Base-by-base conservation (phyloP, 2,329 filamentous ascomycete genomes). In the Stachybotrys chlorohalonatus region DNA sequence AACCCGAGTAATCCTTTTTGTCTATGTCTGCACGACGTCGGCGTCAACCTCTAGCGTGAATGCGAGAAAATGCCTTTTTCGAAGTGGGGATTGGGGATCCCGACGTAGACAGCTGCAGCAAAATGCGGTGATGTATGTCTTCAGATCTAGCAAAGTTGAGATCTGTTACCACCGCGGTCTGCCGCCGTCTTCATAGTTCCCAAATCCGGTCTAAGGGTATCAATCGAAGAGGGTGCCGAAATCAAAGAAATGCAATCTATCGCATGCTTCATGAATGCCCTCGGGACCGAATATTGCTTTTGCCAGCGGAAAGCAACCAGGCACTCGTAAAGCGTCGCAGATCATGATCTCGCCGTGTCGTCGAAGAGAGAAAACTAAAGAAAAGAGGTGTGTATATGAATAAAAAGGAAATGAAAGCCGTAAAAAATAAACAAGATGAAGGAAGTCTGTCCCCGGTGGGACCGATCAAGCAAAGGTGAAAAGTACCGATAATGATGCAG, bases 1-100 rank as follows among this genome's bases (percentile, higher is more conserved):
- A 32, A 79, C 78, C 77, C 74, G 79, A 82, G 78, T 80, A 81
- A 81, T 81, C 80, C 79, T 78, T 82, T 83, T 83, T 82, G 77
- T 84, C 80, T 84, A 83, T 80, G 74, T 70, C 61, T 70, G 68
- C 66, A 71, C 70, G 71, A 70, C 70, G 71, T 73, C 70, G 68
- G 66, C 71, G 74, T 70, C 70, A 73, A 69, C 70, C 67, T 73
- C 69, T 73, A 70, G 70, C 64, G 67, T 70, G 64, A 70, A 72
- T 70, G 64, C 63, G 66, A 66, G 66, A 68, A 72, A 69, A 69
- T 69, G 64, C 68, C 69, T 64, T 66, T 62, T 52, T 42, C 48
- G 31, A 47, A 47, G 32, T 52, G n/a, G 36, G 60, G 65, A 52
- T 32, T 31, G 9, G 13, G 39, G 60, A 66, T 66, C 64, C 66